Evolutionary conservation across 495 filamentous ascomycete genomes (phyloP), one percentile per base, ranked within the genome.

Genomic region (Bryoglossum gracile): DNA sequence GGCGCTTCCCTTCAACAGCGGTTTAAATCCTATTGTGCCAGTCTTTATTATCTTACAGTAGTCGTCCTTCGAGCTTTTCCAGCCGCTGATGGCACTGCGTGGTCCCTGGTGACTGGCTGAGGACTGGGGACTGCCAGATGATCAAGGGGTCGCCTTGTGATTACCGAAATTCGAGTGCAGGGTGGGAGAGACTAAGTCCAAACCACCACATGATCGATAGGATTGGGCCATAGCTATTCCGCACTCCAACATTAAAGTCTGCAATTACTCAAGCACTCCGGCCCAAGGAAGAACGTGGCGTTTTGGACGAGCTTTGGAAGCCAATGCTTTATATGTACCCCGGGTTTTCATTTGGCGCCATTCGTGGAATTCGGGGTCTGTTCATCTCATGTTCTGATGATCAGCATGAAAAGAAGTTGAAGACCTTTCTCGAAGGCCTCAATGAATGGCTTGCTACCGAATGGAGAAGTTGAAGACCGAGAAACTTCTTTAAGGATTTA

Each of bases 101-200:
- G 26, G 13, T 13, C 26, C 26, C 26, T 30, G 35, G 14, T 5
- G 26, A 6, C 13, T 30, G 26, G 6, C 26, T 6, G 26, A 30
- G 5, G 26, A 30, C 16, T 32, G 35, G 14, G 26, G 26, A 6
- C 13, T 30, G 26, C 26, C 26, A 30, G 26, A 30, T 30, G 26
- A 30, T 30, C 26, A 30, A n/a, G n/a, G 26, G 26, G 26, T 13
- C 26, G 26, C 26, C 43, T 13, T 39, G 45, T 39, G 34, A 48
- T 44, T 44, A 32, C 41, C 41, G 41, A 44, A n/a, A 5, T 14
- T 18, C 23, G 28, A 33, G 23, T 26, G 41, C 24, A 28, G 32
- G 41, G 41, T 14, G 41, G 13, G 17, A 17, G 23, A 21, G 13
- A 30, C 32, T 48, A 26, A 37, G 32, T 48, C 35, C n/a, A 39